Evolutionary conservation across 2,329 filamentous ascomycete species (phyloP).

Genomic region (Thermomyces lanuginosus): DNA sequence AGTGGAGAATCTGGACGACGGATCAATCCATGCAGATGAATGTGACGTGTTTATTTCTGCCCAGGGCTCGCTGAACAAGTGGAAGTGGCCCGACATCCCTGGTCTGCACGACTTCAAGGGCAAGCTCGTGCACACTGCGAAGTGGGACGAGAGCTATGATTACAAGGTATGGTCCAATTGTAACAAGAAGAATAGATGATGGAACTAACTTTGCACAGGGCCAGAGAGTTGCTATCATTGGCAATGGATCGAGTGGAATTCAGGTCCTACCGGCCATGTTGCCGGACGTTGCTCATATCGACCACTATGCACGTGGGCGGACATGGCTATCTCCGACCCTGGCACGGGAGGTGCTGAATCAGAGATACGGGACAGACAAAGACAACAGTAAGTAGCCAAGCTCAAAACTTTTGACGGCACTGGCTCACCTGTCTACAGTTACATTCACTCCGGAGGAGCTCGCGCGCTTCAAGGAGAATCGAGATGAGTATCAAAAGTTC

Average conservation of each 20-base stretch:
- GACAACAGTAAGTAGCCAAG: constrained; percentile 14
- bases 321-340: constrained; percentile 6
- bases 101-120: constrained; percentile 30
- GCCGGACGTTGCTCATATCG: constrained; percentile 8
- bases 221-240: constrained; percentile 15
- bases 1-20: constrained; percentile 7
- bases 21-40: constrained; percentile 7
- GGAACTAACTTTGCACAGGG: constrained; percentile 5
- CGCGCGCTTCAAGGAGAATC: constrained; percentile 16
- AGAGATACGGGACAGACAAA: constrained; percentile 10
- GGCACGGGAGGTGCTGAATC: constrained; percentile 14
- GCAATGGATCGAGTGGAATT: constrained; percentile 16
- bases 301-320: constrained; percentile 6
- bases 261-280: constrained; percentile 18
- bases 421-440: constrained; percentile 9
- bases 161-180: constrained; percentile 5
- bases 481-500: constrained; percentile 17
- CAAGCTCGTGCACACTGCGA: constrained; percentile 23
- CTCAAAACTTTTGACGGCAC: too few relatives aligned
- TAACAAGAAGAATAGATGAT: not conserved
- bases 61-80: constrained; percentile 19
- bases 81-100: constrained; percentile 27
- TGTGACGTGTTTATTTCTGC: constrained; percentile 14
- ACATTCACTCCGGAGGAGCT: constrained; percentile 18
- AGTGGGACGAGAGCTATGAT: constrained; percentile 18